Evolutionary conservation across 805 yeast genomes (phyloP), one percentile per base, ranked within the genome.

Genomic region (Myxozyma vanderwaltii): DNA sequence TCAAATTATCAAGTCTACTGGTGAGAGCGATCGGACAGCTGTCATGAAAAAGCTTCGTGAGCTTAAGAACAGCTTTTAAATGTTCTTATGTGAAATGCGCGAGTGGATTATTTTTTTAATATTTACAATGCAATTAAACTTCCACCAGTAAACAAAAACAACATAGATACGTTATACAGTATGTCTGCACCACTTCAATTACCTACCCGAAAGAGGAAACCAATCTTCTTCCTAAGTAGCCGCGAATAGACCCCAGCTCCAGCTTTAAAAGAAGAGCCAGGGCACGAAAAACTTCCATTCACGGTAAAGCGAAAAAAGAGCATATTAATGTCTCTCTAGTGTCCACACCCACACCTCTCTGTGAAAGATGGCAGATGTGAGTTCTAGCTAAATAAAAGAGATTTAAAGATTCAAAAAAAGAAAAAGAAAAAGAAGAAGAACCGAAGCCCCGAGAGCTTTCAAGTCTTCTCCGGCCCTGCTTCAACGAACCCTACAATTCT

Each of bases 21-120:
- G 88, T 0, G 77, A 76, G 36, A 59, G 72, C 0, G 80, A 79
- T 44, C 74, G 75, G 4, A 77, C 77, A 15, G 83, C 80, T 24
- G 83, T 89, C 19, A 89, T 92, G 96, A 81, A 78, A 43, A 80
- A 75, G 63, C 76, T 92, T 68, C 83, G 99, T 68, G 81, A 80
- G 64, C 72, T 91, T 82, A 92, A 92, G 76, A 91, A 92, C 72
- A 55, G 39, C 38, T 56, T 59, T 43, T 63, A 59, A 40, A 39
- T 21, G 33, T 23, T 8, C 24, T 40, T 10, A 19, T 29, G 10
- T 7, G 6, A 6, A 29, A 29, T 29, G 21, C 13, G 4, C 3
- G 17, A 38, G 21, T 19, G 17, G 15, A 4, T 38, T 10, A 38
- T 19, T n/a, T 38, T 4, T 38, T 15, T 15, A 38, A 4, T 10